Evolutionary conservation across 2,329 filamentous ascomycete species (phyloP), one percentile per base, ranked within the genome.

Genomic region (Periglandula ipomoeae): DNA sequence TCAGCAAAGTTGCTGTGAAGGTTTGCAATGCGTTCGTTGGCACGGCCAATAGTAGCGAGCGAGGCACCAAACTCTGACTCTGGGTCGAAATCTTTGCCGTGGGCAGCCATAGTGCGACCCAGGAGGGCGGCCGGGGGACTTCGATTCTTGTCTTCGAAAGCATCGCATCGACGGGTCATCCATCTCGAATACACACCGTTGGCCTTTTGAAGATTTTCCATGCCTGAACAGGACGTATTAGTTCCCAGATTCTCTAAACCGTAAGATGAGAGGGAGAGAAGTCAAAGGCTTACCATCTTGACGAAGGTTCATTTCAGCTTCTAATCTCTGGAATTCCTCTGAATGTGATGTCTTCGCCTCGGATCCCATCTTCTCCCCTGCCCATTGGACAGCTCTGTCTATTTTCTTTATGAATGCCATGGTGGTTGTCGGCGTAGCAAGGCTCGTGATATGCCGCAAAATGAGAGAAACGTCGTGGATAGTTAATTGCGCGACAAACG

Each of bases 321-420:
- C 90, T 59, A 97, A 72, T 52, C 80, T 79, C 70, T 87, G 94
- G 78, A 97, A 97, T 61, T 96, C 86, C 46, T 97, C 89, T 0
- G 88, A 86, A 55, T 89, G 82, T 64, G 76, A 81, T 9, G 91
- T 96, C 71, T 89, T 93, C 69, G 84, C 79, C 69, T 96, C 90
- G 56, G 81, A 81, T 59, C 91, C 91, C 87, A 97, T 95, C 70
- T 90, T 88, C 72, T 97, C 91, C 58, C 89, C 89, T 34, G 90
- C 89, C 91, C 91, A 97, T 84, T 97, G 91, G 74, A 91, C 94
- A 74, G 95, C 84, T 63, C 91, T 85, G 70, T 90, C 91, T 65
- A 97, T 82, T 66, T 94, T 95, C 76, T 95, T 95, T 69, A 73
- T 76, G 60, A 81, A 72, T 58, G 74, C 70, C 76, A 79, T 80